These are phyloP conservation scores for Eimeria zaria DNA, from an alignment of 169 alveolate genomes.

Conservation along the genomic window DNA sequence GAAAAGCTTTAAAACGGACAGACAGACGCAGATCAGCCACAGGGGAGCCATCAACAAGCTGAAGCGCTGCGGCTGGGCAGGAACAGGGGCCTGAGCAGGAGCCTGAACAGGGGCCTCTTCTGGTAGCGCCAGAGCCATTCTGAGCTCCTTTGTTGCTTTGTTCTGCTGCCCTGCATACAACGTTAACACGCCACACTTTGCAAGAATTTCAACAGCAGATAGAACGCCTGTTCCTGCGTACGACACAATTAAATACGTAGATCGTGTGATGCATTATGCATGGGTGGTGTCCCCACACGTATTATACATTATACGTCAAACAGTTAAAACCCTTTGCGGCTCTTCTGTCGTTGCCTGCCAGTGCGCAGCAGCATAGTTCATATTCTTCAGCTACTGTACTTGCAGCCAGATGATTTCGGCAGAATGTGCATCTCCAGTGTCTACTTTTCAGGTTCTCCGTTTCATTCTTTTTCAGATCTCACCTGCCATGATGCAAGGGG, in stretches of 20 bases:
- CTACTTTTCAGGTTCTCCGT: background rate
- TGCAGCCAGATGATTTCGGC: background rate
- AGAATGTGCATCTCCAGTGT: background rate
- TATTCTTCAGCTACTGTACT: background rate
- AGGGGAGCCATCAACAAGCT: constrained; percentile 22
- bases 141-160: constrained; percentile 33
- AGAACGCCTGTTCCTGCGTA: background rate
- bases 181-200: background rate
- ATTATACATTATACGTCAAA: background rate
- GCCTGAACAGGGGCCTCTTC: background rate
- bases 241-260: background rate
- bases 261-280: background rate
- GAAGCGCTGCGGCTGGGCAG: background rate
- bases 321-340: background rate
- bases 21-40: constrained; percentile 11
- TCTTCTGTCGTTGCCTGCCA: background rate
- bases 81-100: too few relatives aligned
- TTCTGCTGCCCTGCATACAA: constrained; percentile 22
- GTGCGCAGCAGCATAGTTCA: background rate
- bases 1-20: background rate
- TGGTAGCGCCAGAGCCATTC: constrained; percentile 46
- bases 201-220: background rate
- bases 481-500: constrained; percentile 56
- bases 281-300: background rate
- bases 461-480: background rate